These are phyloP conservation scores for Cystofilobasidium capitatum DNA, from an alignment of 768 basidiomycete species.

Conservation along the genomic window DNA sequence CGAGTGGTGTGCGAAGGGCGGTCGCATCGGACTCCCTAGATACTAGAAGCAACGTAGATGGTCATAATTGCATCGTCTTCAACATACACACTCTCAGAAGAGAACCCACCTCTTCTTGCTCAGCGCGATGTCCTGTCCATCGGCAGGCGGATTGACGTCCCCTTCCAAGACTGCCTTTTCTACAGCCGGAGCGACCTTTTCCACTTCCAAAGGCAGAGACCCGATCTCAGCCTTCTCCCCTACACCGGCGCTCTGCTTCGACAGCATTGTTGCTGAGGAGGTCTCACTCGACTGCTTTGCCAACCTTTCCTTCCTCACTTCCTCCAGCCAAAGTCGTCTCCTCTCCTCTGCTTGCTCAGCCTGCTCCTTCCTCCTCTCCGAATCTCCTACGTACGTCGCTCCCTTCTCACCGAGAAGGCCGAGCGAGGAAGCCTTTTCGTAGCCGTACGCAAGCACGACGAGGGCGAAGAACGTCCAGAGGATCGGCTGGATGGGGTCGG, in stretches of 20 bases:
- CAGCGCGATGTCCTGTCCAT: background rate
- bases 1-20: conserved; percentile 16
- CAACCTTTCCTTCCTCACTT: background rate
- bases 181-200: background rate
- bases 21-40: conserved; percentile 18
- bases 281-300: background rate
- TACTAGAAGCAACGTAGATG: conserved; percentile 2
- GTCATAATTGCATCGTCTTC: background rate
- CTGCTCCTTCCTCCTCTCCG: background rate
- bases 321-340: conserved; percentile 7
- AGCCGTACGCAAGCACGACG: background rate
- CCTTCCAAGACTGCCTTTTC: background rate
- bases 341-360: no score
- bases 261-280: background rate
- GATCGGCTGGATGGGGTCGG: background rate
- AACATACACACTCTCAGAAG: background rate
- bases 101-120: background rate
- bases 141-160: background rate
- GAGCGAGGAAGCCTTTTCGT: background rate
- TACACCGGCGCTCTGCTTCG: no score
- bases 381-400: background rate
- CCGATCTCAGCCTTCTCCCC: no score
- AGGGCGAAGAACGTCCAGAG: background rate
- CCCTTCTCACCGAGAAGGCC: background rate
- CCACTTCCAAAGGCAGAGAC: background rate